Evolutionary conservation across 176 grass and related monocot species (phyloP).

Genomic region (Phyllostachys edulis): DNA sequence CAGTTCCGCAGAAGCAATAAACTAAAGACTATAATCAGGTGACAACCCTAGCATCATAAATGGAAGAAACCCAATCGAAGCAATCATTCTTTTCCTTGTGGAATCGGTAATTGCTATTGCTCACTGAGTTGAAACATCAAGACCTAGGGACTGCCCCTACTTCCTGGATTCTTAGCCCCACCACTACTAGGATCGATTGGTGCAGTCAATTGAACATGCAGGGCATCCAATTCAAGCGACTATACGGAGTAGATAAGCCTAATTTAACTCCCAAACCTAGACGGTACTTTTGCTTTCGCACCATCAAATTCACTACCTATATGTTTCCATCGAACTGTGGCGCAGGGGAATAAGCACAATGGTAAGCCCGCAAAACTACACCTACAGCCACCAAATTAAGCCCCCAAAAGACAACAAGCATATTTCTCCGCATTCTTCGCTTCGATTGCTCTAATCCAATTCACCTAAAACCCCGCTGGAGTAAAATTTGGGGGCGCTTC

Average conservation of each 20-base stretch:
- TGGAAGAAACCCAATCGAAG: neutral
- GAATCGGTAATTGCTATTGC: neutral
- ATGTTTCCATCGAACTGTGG: neutral
- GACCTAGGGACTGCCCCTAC: neutral
- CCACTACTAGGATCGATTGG: neutral
- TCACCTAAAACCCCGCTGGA: neutral
- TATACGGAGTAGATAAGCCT: neutral
- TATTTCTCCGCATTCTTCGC: neutral
- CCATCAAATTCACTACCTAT: neutral
- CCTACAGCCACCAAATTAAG: neutral
- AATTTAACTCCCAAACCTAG: neutral
- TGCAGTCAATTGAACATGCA: neutral
- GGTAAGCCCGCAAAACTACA: neutral
- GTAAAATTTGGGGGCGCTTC: neutral
- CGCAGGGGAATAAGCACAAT: neutral
- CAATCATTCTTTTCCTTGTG: neutral
- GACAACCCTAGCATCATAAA: neutral
- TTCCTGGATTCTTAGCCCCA: neutral
- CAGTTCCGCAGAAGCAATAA: neutral
- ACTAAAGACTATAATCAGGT: neutral
- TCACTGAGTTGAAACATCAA: neutral
- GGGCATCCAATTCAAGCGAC: neutral
- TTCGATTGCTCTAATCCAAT: slow-evolving; percentile 3
- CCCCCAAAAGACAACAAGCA: neutral
- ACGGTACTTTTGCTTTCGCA: neutral